Evolutionary conservation across 345 rosid genomes (phyloP), one percentile per base, ranked within the genome.

Genomic region (Brassica cretica): DNA sequence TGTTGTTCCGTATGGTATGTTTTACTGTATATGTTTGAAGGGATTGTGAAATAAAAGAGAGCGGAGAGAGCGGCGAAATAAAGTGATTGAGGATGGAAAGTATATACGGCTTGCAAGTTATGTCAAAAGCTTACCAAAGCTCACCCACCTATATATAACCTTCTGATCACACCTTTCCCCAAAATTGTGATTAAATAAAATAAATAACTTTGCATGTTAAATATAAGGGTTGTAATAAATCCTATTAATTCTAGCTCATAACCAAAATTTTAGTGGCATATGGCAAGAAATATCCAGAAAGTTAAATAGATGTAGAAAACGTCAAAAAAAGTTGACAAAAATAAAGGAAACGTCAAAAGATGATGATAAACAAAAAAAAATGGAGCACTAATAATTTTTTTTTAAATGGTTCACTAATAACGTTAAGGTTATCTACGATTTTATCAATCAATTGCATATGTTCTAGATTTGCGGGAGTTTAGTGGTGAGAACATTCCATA

Each of bases 101-200:
- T 71, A 10, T 37, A 70, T 64, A 44, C 59, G 66, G 44, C 76
- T 70, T 53, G 60, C 59, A 72, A 78, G 63, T 66, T 78, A 66
- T 78, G 73, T 66, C 73, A 66, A 72, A 77, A 16, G 77, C 41
- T 27, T 68, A 79, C 82, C 82, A 73, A 73, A 79, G 78, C 82
- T 79, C 82, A 79, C 82, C 82, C 78, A 79, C 82, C 82, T 79
- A 78, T 78, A 39, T 73, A 73, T 78, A 79, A 68, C 66, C 65
- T 61, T 37, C 70, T 55, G 6, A 55, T 21, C 46, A 59, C 18
- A 72, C 67, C 73, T 56, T 78, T 32, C 70, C 73, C 27, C 10
- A 32, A 29, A 39, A n/a, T 25, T 46, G 2, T 8, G 21, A 27
- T 55, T 39, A 32, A 5, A 72, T 21, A 71, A 35, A 39, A 2